Conservation (phyloP, 2,329 filamentous ascomycete species). For the Cyphellophora europaea region DNA sequence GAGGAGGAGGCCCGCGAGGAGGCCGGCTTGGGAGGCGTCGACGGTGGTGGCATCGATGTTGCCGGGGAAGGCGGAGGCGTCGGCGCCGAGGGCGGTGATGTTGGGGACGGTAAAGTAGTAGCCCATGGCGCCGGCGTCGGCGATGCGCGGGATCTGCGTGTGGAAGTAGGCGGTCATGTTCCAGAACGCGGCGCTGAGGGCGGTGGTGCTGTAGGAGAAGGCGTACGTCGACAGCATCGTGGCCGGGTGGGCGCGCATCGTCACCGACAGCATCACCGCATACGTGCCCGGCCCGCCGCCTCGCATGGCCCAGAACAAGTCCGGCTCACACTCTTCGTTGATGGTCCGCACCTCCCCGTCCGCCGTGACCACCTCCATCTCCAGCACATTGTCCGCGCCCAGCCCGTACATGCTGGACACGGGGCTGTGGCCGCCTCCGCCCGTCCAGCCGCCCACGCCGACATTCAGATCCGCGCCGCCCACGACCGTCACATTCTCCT, state of each 20-base stretch:
- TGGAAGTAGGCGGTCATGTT: conserved; percentile 37
- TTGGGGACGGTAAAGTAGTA: conserved; percentile 11
- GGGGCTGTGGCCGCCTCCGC: conserved; percentile 47
- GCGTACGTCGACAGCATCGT: conserved; percentile 30
- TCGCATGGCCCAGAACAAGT: conserved; percentile 42
- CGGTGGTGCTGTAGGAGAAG: conserved; percentile 28
- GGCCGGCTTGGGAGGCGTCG: conserved; percentile 4
- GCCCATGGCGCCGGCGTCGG: conserved; percentile 12
- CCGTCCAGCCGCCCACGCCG: conserved; percentile 29
- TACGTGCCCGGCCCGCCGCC: conserved; percentile 37
- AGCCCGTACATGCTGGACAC: conserved; percentile 41
- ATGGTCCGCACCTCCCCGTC: conserved; percentile 36
- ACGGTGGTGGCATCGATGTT: conserved; percentile 1
- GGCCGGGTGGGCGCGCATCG: conserved; percentile 38
- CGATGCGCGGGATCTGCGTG: conserved; percentile 9
- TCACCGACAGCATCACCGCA: conserved; percentile 44
- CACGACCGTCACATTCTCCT: conserved; percentile 38
- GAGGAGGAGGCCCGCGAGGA: conserved; percentile 11
- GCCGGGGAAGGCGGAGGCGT: background rate
- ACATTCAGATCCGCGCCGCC: conserved; percentile 26
- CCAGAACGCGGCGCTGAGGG: conserved; percentile 37
- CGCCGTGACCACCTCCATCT: conserved; percentile 39
- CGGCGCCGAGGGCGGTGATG: background rate
- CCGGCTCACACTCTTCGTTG: conserved; percentile 28
- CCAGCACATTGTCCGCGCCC: conserved; percentile 40